Conservation (phyloP, 352 stramenopile species). For the Phytopythium mirpurense region DNA sequence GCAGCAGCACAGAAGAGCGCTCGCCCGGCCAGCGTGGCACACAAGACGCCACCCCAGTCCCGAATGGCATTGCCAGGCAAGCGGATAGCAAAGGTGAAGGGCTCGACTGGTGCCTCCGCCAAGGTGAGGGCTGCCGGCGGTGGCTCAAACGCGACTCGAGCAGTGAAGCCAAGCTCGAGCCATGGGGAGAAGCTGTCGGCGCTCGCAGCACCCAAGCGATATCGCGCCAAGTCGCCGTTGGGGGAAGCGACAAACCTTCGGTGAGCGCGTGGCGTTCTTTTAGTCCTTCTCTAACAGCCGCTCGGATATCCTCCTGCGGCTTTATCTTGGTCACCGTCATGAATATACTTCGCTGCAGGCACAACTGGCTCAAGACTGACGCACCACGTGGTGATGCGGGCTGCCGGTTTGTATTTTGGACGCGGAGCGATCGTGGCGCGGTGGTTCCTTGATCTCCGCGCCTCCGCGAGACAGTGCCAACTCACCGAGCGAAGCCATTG, state of each 20-base stretch:
- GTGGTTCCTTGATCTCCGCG: too few species aligned
- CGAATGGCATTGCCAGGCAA: not conserved
- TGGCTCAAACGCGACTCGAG: constrained; percentile 14
- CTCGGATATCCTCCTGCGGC: not conserved
- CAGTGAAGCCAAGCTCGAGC: constrained; percentile 7
- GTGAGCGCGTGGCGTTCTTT: constrained; percentile 3
- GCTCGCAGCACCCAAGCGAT: constrained; percentile 25
- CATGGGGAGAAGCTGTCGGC: constrained; percentile 18
- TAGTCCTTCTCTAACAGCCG: not conserved
- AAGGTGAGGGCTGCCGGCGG: constrained; percentile 12
- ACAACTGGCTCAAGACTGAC: not conserved
- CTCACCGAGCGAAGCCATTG: too few species aligned
- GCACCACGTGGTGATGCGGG: not conserved
- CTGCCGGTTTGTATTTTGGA: not conserved
- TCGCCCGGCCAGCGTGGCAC: not conserved
- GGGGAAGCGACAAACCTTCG: constrained; percentile 23
- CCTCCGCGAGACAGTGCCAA: too few species aligned
- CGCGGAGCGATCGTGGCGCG: not conserved
- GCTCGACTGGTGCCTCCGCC: constrained; percentile 8
- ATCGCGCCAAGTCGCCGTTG: constrained; percentile 24
- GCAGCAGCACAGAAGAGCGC: constrained; percentile 6
- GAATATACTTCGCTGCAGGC: constrained; percentile 3
- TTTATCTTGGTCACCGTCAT: constrained; percentile 1
- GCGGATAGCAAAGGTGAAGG: constrained; percentile 7
- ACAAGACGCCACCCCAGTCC: constrained; percentile 1